Base-by-base conservation (phyloP, 176 grass and related monocot species). In the Bromus sterilis region DNA sequence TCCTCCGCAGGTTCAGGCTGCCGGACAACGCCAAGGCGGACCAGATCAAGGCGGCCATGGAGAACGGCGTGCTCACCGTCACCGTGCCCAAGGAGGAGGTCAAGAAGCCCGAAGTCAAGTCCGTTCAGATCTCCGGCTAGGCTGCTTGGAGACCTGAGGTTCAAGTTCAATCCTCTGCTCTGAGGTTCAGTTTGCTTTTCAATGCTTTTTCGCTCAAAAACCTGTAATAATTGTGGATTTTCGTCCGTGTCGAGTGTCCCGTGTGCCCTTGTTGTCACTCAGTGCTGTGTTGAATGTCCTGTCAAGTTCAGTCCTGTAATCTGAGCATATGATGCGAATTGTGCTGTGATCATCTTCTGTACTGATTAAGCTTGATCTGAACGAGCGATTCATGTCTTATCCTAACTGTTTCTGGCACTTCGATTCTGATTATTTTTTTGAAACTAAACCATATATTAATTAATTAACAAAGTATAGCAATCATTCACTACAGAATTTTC, bases 61-160 rank as follows among this genome's bases (percentile, higher is more conserved):
- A 91, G 82, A 71, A 91, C 67, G 86, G 86, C 39, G 82, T 91
- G 86, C 89, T 91, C 21, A 91, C 89, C 15, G 78, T 91, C 78
- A 91, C 82, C 2, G 82, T 91, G 40, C 89, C 89, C 51, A 91
- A 88, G 82, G 78, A 74, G 67, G 86, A 86, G 48, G 82, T n/a
- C 66, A 83, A 79, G 74, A 76, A 88, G 74, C 7, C 82, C 11
- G 82, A 88, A 0, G 74, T 88, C 32, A 91, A 85, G 73, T 56
- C 86, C 49, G 79, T 91, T 49, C 73, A 91, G 78, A 88, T 91
- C 65, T 78, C 85, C 59, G 78, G 86, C 21, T 85, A 86, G 83
- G 24, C 66, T 43, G 42, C 42, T 43, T 43, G 8, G 42, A n/a
- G n/a, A n/a, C n/a, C n/a, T n/a, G n/a, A 43, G 42, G 14, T 43